Conservation (phyloP, 192 early-diverging fungal species). For the Coemansia sp. region DNA sequence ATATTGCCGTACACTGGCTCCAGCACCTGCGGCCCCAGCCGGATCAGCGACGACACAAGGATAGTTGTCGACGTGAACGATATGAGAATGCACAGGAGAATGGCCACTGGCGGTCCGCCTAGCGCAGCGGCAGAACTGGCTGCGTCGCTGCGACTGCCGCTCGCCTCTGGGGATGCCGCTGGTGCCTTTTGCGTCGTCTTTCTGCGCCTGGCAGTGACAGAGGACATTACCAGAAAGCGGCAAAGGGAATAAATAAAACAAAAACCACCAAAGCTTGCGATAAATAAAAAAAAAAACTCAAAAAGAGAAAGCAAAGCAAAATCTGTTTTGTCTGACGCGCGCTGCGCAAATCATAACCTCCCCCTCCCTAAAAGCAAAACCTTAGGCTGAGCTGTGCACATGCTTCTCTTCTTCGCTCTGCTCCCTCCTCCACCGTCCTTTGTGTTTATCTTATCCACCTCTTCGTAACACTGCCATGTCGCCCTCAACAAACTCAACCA, state of each 20-base stretch:
- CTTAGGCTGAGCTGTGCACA: neutral
- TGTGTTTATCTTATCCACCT: neutral
- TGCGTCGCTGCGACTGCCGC: neutral
- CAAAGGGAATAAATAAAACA: neutral
- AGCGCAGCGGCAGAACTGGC: neutral
- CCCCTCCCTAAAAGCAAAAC: neutral
- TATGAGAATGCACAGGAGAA: conserved; percentile 22
- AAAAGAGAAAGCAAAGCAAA: neutral
- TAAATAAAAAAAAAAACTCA: neutral
- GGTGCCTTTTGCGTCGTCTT: neutral
- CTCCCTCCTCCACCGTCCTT: neutral
- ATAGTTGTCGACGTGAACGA: conserved; percentile 24
- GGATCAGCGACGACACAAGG: conserved; percentile 36
- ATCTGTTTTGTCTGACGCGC: neutral
- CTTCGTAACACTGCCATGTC: conserved; percentile 23
- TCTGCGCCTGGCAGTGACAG: neutral
- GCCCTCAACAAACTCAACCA: conserved; percentile 30
- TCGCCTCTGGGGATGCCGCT: neutral
- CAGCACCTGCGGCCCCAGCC: conserved; percentile 58
- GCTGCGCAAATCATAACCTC: neutral
- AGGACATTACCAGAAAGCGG: too few species aligned
- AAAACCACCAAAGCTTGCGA: neutral
- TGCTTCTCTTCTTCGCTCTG: neutral
- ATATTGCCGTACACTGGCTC: conserved; percentile 72
- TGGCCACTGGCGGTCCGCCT: conserved; percentile 13